Evolutionary conservation across 768 basidiomycete genomes (phyloP).

Genomic region (Boletus rubescentipes): DNA sequence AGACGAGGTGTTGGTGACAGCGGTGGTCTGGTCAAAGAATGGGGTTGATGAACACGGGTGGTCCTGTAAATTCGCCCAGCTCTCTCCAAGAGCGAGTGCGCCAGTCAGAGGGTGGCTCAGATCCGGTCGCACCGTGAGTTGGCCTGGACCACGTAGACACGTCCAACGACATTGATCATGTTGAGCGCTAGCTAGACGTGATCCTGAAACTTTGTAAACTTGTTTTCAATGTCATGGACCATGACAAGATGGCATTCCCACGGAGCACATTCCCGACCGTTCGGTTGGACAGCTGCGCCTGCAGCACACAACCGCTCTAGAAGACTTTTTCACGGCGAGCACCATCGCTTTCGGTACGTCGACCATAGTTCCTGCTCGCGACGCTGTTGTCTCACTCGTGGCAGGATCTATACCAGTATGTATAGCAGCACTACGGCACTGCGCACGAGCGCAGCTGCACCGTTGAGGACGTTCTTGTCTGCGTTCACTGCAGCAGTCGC

Average conservation of each 20-base stretch:
- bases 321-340: not conserved
- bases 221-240: too few species aligned
- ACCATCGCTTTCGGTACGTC: not conserved
- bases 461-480: slow-evolving; percentile 23
- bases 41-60: too few species aligned
- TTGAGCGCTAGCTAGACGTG: too few species aligned
- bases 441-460: not conserved
- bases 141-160: not conserved
- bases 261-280: not conserved
- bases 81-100: too few species aligned
- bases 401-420: slow-evolving; percentile 4
- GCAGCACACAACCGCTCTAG: not conserved
- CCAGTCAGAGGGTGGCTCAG: too few species aligned
- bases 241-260: not conserved
- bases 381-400: not conserved
- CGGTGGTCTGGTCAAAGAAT: not conserved
- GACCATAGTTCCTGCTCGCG: not conserved
- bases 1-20: too few species aligned
- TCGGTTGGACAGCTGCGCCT: not conserved
- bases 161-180: too few species aligned
- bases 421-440: slow-evolving; percentile 2
- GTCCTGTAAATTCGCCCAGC: too few species aligned
- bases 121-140: not conserved
- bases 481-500: slow-evolving; percentile 63
- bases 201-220: too few species aligned